phyloP scores from a whole-genome alignment of 2,329 filamentous ascomycete species.

The Talaromyces sp. region DNA sequence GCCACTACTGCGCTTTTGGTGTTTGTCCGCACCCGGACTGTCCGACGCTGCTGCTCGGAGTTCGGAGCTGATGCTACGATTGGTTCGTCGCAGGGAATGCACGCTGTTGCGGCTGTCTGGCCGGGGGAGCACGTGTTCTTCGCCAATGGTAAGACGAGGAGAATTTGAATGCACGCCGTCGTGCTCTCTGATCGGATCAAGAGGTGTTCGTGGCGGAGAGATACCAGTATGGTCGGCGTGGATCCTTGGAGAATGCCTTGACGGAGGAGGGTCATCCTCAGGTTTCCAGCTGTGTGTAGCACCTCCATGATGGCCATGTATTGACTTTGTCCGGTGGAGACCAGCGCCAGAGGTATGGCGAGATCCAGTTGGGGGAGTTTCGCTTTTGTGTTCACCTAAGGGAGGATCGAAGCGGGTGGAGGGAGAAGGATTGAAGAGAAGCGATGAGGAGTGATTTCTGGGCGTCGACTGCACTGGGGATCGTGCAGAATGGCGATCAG shows the following conservation, averaged over 20 bases:
- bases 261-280: slow-evolving; percentile 21
- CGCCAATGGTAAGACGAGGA: slow-evolving; percentile 27
- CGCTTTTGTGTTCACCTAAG: neutral
- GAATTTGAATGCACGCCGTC: slow-evolving; percentile 15
- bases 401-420: slow-evolving; percentile 16
- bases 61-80: slow-evolving; percentile 67
- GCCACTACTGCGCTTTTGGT: slow-evolving; percentile 2
- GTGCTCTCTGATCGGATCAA: slow-evolving; percentile 47
- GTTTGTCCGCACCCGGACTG: neutral
- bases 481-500: neutral
- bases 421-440: slow-evolving; percentile 39
- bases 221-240: slow-evolving; percentile 22
- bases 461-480: slow-evolving; percentile 2
- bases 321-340: slow-evolving; percentile 30
- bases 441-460: slow-evolving; percentile 39
- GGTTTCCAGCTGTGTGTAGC: slow-evolving; percentile 23
- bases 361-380: neutral
- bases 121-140: slow-evolving; percentile 12
- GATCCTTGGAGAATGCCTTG: slow-evolving; percentile 4
- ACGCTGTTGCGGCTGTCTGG: slow-evolving; percentile 46
- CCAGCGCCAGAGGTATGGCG: no score
- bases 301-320: slow-evolving; percentile 29
- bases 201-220: slow-evolving; percentile 35
- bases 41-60: slow-evolving; percentile 46
- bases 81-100: slow-evolving; percentile 60